Base-by-base conservation (phyloP, 73 alveolate species). In the Diophrys appendiculata region DNA sequence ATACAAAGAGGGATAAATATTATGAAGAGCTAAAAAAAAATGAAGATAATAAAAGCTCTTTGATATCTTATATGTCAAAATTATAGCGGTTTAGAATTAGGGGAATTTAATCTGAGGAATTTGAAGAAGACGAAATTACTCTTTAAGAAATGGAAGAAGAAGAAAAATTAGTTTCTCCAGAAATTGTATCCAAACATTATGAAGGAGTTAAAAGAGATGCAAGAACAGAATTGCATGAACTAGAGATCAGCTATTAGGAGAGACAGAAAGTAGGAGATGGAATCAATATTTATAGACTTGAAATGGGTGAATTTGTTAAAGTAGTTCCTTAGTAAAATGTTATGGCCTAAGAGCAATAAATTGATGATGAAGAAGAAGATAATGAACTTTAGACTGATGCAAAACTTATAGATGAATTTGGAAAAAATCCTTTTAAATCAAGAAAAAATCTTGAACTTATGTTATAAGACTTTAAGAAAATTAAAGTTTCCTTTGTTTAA, bases 351-450 rank as follows among this genome's bases (percentile, higher is more conserved):
- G 89, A 72, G 28, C 29, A 33, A 3, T 23, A 27, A 60, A 2
- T 13, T 60, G 65, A 52, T 35, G 81, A 69, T 11, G 75, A 68
- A 43, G 73, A 28, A 24, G 83, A 27, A 27, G 83, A 29, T 13
- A 78, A 72, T 68, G 73, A 80, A 5, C 72, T 72, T n/a, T 22
- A 70, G 76, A 56, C 54, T 33, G 89, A 80, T 2, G 89, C 54
- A 0, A 65, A 52, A 1, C 23, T 27, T 22, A 70, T 25, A 29
- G 89, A 72, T 54, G 8, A 26, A 0, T 27, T 80, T 68, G 72
- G 69, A 31, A 70, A 67, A 22, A 65, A 54, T 18, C 89, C 14
- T 70, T 77, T 2, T 76, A 82, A 1, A 80, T 80, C 65, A 52
- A 72, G 76, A 35, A 79, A 25, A 77, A 72, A 24, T 53, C 77